Evolutionary conservation across 805 yeast genomes (phyloP).

Genomic region (Cyberlindnera saturnus): DNA sequence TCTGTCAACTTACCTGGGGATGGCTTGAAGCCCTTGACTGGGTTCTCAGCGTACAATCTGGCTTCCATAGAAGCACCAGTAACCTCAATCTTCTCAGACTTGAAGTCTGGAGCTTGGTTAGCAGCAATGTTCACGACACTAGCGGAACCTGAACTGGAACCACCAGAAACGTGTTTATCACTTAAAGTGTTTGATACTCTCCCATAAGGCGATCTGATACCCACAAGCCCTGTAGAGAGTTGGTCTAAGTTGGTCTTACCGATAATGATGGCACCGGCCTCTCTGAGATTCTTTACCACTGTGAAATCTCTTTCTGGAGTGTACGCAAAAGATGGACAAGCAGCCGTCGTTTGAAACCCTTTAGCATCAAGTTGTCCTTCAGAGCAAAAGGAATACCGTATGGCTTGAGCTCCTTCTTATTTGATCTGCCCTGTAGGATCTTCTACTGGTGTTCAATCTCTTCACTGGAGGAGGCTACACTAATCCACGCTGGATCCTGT

Average conservation of each 20-base stretch:
- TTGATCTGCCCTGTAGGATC: slow-evolving; percentile 54
- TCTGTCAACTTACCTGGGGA: slow-evolving; percentile 93
- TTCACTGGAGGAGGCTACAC: slow-evolving; percentile 59
- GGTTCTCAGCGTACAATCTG: slow-evolving; percentile 93
- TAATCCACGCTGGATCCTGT: slow-evolving; percentile 89
- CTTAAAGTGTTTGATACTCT: slow-evolving; percentile 76
- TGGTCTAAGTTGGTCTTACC: slow-evolving; percentile 97
- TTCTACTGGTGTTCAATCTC: slow-evolving; percentile 72
- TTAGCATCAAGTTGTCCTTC: slow-evolving; percentile 88
- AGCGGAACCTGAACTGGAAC: slow-evolving; percentile 96
- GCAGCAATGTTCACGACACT: slow-evolving; percentile 86
- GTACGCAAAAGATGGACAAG: slow-evolving; percentile 82
- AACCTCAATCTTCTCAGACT: slow-evolving; percentile 43
- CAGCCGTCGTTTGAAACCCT: slow-evolving; percentile 85
- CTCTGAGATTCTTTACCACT: slow-evolving; percentile 64
- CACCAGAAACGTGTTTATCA: slow-evolving; percentile 80
- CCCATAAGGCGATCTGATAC: slow-evolving; percentile 93
- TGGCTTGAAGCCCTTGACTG: slow-evolving; percentile 90
- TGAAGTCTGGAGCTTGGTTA: slow-evolving; percentile 77
- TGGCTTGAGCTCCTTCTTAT: slow-evolving; percentile 52
- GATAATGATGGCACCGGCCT: slow-evolving; percentile 87
- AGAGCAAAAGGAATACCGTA: slow-evolving; percentile 95
- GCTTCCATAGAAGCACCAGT: slow-evolving; percentile 96
- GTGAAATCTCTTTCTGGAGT: slow-evolving; percentile 68
- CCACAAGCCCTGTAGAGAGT: slow-evolving; percentile 96